Conservation (phyloP, 495 filamentous ascomycete genomes). For the Barbatosphaeria neglecta region DNA sequence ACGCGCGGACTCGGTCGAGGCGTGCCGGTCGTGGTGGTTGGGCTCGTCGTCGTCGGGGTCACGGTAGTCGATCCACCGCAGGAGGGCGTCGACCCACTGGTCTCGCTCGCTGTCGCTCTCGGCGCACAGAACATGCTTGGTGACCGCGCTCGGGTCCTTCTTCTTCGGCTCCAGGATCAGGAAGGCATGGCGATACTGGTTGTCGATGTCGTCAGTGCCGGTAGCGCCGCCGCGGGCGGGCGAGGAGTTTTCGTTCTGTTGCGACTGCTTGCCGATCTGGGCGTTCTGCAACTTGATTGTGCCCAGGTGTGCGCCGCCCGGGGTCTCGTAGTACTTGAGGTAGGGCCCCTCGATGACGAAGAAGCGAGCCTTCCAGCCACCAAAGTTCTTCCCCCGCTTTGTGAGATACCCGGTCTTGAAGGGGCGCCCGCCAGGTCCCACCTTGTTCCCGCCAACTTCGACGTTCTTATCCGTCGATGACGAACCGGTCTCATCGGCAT, state of each 20-base stretch:
- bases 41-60: conserved; percentile 43
- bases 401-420: conserved; percentile 87
- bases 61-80: conserved; percentile 78
- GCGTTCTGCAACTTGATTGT: conserved; percentile 86
- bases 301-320: conserved; percentile 77
- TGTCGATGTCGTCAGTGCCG: conserved; percentile 65
- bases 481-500: conserved; percentile 51
- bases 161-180: conserved; percentile 89
- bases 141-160: conserved; percentile 80
- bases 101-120: conserved; percentile 91
- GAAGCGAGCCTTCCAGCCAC: conserved; percentile 95
- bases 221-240: conserved; percentile 35
- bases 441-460: conserved; percentile 27
- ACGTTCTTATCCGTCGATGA: conserved; percentile 25
- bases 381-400: conserved; percentile 95
- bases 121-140: conserved; percentile 91
- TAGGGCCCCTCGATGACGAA: conserved; percentile 86
- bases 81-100: conserved; percentile 79
- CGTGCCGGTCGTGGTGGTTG: conserved; percentile 20
- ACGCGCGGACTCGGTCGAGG: conserved; percentile 18
- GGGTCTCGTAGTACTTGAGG: conserved; percentile 82
- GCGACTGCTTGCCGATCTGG: conserved; percentile 83
- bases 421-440: conserved; percentile 51
- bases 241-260: conserved; percentile 49
- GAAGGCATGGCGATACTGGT: conserved; percentile 94